Evolutionary conservation across 129 eudicot genomes (phyloP).

Genomic region (Escallonia rubra): DNA sequence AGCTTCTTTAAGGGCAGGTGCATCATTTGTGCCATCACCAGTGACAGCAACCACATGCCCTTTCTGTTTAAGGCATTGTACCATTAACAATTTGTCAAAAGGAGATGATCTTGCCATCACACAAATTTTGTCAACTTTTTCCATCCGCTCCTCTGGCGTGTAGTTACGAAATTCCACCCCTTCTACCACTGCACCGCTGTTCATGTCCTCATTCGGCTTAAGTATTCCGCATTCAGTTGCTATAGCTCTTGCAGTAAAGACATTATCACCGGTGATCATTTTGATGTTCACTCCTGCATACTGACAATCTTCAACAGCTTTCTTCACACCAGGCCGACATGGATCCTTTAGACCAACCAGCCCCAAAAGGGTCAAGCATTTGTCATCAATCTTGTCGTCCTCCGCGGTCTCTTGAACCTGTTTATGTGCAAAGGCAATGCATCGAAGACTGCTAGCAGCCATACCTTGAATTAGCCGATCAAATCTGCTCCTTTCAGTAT

Average conservation of each 20-base stretch:
- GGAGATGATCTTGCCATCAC: conserved; percentile 14
- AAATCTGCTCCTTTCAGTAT: background rate
- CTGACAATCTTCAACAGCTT: conserved; percentile 4
- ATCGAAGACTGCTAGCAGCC: conserved; percentile 15
- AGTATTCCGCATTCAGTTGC: conserved; percentile 12
- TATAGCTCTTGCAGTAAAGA: conserved; percentile 10
- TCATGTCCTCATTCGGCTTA: background rate
- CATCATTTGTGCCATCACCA: conserved; percentile 12
- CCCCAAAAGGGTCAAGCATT: background rate
- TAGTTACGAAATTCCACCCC: conserved; percentile 6
- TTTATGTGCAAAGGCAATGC: conserved; percentile 19
- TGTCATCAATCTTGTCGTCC: too few species aligned
- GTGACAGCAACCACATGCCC: conserved; percentile 16
- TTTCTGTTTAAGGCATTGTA: conserved; percentile 8
- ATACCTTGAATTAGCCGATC: conserved; percentile 10
- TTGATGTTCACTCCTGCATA: conserved; percentile 5
- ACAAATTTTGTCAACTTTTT: conserved; percentile 5
- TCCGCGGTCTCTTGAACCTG: background rate
- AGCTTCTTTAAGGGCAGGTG: conserved; percentile 4
- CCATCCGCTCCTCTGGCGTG: conserved; percentile 12
- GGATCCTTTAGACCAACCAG: conserved; percentile 4
- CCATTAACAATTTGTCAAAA: conserved; percentile 12
- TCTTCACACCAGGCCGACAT: conserved; percentile 1
- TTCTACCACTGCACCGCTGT: conserved; percentile 4
- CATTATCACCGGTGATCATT: conserved; percentile 7